These are phyloP conservation scores for Hemileccinum rubropunctum DNA, from an alignment of 768 basidiomycete genomes.

Conservation along the genomic window DNA sequence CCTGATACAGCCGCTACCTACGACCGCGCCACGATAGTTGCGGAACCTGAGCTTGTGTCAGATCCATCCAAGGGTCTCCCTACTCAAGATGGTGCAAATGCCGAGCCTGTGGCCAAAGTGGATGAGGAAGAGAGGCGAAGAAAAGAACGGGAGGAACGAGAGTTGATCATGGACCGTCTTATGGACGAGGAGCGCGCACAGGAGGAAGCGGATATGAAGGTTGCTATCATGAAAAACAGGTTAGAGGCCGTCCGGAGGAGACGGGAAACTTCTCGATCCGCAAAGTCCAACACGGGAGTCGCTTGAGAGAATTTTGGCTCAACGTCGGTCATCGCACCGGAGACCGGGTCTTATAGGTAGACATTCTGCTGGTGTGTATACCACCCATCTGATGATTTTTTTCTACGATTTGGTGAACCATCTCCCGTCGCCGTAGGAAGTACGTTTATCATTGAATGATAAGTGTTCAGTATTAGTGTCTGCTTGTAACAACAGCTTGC, in stretches of 20 bases:
- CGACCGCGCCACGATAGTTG: constrained; percentile 66
- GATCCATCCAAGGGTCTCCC: constrained; percentile 52
- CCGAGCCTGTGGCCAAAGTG: constrained; percentile 7
- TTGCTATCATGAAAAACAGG: constrained; percentile 58
- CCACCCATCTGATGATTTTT: too few relatives aligned
- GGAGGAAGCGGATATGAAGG: constrained; percentile 83
- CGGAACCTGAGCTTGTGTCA: constrained; percentile 58
- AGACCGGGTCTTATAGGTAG: too few relatives aligned
- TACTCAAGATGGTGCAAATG: constrained; percentile 25
- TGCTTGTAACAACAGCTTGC: too few relatives aligned
- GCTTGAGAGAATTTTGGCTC: constrained; percentile 4
- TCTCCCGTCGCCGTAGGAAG: too few relatives aligned
- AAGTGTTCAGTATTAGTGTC: too few relatives aligned
- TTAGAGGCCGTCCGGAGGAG: constrained; percentile 56
- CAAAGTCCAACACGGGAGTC: constrained; percentile 17
- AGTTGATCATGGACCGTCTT: constrained; percentile 82
- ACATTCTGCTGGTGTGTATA: too few relatives aligned
- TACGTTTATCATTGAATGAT: too few relatives aligned
- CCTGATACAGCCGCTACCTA: constrained; percentile 48
- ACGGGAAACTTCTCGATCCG: constrained; percentile 35
- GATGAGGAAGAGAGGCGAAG: constrained; percentile 41
- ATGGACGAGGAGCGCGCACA: constrained; percentile 83
- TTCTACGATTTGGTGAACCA: too few relatives aligned
- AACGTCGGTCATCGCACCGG: too few relatives aligned
- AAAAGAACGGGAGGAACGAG: constrained; percentile 70